Evolutionary conservation across 805 yeast species (phyloP).

Genomic region (Blastobotrys parvus): DNA sequence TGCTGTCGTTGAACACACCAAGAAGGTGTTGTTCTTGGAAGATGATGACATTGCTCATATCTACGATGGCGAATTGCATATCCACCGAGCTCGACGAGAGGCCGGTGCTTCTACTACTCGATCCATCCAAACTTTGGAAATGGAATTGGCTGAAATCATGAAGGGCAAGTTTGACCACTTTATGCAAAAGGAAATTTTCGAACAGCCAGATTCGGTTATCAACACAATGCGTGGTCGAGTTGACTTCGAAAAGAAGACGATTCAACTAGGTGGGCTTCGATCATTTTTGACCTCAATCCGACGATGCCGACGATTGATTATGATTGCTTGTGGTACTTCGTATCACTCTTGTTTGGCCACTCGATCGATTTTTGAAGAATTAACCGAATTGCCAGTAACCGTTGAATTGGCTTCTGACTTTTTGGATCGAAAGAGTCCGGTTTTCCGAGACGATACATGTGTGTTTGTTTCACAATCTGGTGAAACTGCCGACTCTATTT

Average conservation of each 20-base stretch:
- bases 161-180: slow-evolving; percentile 93
- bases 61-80: slow-evolving; percentile 95
- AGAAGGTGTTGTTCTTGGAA: slow-evolving; percentile 90
- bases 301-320: slow-evolving; percentile 88
- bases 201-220: slow-evolving; percentile 96
- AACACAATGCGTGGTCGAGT: slow-evolving; percentile 99
- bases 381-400: slow-evolving; percentile 88
- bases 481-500: slow-evolving; percentile 96
- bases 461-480: slow-evolving; percentile 98
- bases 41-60: slow-evolving; percentile 99
- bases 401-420: slow-evolving; percentile 94
- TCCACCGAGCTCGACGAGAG: slow-evolving; percentile 87
- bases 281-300: slow-evolving; percentile 80
- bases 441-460: slow-evolving; percentile 96
- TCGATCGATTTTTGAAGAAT: slow-evolving; percentile 90
- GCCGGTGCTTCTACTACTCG: slow-evolving; percentile 83
- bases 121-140: slow-evolving; percentile 91
- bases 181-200: slow-evolving; percentile 98
- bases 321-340: slow-evolving; percentile 99
- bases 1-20: slow-evolving; percentile 92
- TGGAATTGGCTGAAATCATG: slow-evolving; percentile 97
- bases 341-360: slow-evolving; percentile 98
- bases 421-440: slow-evolving; percentile 91
- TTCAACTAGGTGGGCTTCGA: slow-evolving; percentile 85
- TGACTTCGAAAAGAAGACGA: slow-evolving; percentile 71